A percentile compares a stretch with the other conserved stretches of the same genome.
Conservation (phyloP, 768 basidiomycete genomes). For the Boletus tomentosulus region DNA sequence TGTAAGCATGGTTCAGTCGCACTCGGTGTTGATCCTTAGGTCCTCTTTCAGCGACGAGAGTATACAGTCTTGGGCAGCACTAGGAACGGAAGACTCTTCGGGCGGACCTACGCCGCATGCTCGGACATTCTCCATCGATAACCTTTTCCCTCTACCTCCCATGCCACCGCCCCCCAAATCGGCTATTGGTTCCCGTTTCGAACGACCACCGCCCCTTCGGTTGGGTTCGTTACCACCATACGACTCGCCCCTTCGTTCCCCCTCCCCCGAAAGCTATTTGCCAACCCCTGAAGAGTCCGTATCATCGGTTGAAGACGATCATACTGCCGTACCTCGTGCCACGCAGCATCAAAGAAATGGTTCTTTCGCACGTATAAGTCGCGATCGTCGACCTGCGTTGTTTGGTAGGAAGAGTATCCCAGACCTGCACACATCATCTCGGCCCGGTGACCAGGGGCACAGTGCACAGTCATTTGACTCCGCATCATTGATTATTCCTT, state of each 20-base stretch:
- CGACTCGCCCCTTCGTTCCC: conserved; percentile 43
- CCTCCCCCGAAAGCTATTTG: conserved; percentile 50
- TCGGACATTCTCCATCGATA: conserved; percentile 60
- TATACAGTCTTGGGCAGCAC: conserved; percentile 43
- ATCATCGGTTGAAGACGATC: conserved; percentile 44
- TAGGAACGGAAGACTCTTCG: conserved; percentile 35
- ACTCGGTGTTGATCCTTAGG: conserved; percentile 1
- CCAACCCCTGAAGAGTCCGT: conserved; percentile 57
- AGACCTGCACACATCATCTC: conserved; percentile 59
- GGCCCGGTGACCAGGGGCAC: conserved; percentile 31
- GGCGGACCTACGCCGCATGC: conserved; percentile 46
- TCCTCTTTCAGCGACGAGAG: conserved; percentile 34
- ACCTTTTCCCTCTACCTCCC: conserved; percentile 45
- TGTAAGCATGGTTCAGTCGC: conserved; percentile 15
- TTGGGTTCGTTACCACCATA: conserved; percentile 42
- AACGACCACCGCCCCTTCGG: conserved; percentile 48
- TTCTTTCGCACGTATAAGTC: conserved; percentile 43
- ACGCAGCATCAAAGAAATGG: conserved; percentile 46
- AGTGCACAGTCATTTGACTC: conserved; percentile 26
- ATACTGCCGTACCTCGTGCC: conserved; percentile 25
- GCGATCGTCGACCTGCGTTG: conserved; percentile 36
- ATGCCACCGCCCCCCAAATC: conserved; percentile 24
- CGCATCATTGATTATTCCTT: conserved; percentile 9
- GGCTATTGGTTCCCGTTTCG: conserved; percentile 23
- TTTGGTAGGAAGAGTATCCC: conserved; percentile 80